phyloP scores from a whole-genome alignment of 495 filamentous ascomycete species.

The Rostrohypoxylon terebratum region DNA sequence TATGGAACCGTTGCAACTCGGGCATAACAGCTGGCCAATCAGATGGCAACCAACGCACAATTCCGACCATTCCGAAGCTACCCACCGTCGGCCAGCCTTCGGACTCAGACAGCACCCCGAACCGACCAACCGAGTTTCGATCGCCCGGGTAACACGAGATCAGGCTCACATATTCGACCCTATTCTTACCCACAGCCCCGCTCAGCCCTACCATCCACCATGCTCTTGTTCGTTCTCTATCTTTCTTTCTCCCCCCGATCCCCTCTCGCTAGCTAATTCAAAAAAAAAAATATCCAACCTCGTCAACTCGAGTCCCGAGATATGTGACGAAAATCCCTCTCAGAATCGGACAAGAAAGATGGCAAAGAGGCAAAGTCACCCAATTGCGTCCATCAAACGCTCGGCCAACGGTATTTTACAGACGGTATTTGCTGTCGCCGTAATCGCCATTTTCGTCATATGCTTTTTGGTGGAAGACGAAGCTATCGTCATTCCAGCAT shows the following conservation, averaged over 20 bases:
- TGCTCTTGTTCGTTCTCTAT: conserved; percentile 1
- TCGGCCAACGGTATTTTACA: conserved; percentile 36
- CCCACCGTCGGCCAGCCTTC: conserved; percentile 32
- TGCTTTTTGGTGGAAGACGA: conserved; percentile 40
- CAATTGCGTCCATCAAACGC: conserved; percentile 26
- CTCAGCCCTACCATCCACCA: conserved; percentile 35
- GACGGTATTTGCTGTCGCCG: conserved; percentile 40
- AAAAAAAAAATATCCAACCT: conserved; percentile 3
- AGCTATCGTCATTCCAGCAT: conserved; percentile 38
- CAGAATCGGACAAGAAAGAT: conserved; percentile 20
- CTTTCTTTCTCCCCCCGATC: conserved; percentile 9
- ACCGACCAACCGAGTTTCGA: conserved; percentile 26
- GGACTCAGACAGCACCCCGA: conserved; percentile 24
- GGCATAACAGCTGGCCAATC: conserved; percentile 16
- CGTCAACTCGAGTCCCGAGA: neutral
- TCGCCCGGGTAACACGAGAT: conserved; percentile 23
- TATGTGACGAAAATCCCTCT: conserved; percentile 8
- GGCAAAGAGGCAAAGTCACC: neutral
- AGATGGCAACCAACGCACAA: conserved; percentile 20
- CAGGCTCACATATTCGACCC: conserved; percentile 4
- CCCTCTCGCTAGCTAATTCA: neutral
- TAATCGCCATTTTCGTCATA: conserved; percentile 46
- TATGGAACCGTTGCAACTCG: conserved; percentile 22
- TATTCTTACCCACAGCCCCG: conserved; percentile 19
- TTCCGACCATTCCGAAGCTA: conserved; percentile 30